Conservation (phyloP, 345 rosid species). For the Linum lewisii region DNA sequence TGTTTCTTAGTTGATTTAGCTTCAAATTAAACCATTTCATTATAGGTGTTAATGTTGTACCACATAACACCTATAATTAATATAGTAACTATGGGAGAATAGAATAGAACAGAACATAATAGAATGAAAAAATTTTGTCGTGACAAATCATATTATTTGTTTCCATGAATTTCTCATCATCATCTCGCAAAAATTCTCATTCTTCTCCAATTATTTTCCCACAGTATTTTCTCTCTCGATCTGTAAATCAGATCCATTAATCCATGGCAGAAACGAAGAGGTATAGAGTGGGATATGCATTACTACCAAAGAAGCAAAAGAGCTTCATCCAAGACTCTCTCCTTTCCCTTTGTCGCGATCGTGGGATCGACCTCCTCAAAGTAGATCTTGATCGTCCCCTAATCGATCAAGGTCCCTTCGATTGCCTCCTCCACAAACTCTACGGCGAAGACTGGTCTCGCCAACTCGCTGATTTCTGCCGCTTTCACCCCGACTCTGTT, state of each 20-base stretch:
- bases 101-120: too few relatives aligned
- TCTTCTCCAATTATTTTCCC: background rate
- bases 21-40: too few relatives aligned
- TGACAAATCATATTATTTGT: too few relatives aligned
- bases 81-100: too few relatives aligned
- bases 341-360: conserved; percentile 21
- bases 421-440: conserved; percentile 53
- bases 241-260: background rate
- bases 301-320: conserved; percentile 35
- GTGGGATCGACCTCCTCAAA: conserved; percentile 42
- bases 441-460: conserved; percentile 40
- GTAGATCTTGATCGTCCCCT: conserved; percentile 31
- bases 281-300: conserved; percentile 45
- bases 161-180: too few relatives aligned
- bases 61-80: too few relatives aligned
- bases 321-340: conserved; percentile 45
- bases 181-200: too few relatives aligned
- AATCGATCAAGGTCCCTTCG: conserved; percentile 43
- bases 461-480: conserved; percentile 28
- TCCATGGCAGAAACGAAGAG: conserved; percentile 31
- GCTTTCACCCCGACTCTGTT: conserved; percentile 26
- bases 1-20: too few relatives aligned
- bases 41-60: too few relatives aligned
- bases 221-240: background rate
- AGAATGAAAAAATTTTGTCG: too few relatives aligned